These are phyloP conservation scores for Cryptococcus jaspeensis DNA, from an alignment of 1,284 basidiomycete genomes.

Conservation along the genomic window DNA sequence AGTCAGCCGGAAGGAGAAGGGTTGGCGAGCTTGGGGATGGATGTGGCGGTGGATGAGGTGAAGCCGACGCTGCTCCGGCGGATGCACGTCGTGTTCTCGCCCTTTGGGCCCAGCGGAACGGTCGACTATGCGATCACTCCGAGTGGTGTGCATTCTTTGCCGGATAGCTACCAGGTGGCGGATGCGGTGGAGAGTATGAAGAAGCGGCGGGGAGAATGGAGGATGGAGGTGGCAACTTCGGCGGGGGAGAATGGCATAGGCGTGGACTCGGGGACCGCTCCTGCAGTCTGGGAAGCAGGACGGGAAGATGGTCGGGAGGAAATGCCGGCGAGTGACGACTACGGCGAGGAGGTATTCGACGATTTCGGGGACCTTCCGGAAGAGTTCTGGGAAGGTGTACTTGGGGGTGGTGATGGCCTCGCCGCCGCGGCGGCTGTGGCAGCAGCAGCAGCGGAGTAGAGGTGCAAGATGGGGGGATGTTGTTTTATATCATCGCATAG, in stretches of 20 bases:
- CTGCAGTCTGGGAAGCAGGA: neutral
- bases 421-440: neutral
- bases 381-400: constrained; percentile 31
- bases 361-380: constrained; percentile 36
- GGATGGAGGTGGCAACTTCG: constrained; percentile 1
- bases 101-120: constrained; percentile 59
- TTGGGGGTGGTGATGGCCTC: too few relatives aligned
- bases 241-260: neutral
- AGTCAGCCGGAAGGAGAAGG: neutral
- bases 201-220: constrained; percentile 1
- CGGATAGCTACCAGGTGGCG: constrained; percentile 19
- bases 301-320: neutral
- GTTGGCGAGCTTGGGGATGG: neutral
- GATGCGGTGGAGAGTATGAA: constrained; percentile 14
- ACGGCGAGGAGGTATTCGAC: constrained; percentile 26
- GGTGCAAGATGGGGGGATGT: neutral
- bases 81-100: constrained; percentile 69
- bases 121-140: constrained; percentile 70
- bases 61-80: constrained; percentile 50
- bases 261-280: neutral
- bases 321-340: constrained; percentile 4
- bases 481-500: neutral
- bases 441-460: neutral
- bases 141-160: constrained; percentile 56
- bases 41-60: constrained; percentile 22